Evolutionary conservation across 1,139 yeast species (phyloP), one percentile per base, ranked within the genome.

Genomic region (Suhomyces chickasaworum): DNA sequence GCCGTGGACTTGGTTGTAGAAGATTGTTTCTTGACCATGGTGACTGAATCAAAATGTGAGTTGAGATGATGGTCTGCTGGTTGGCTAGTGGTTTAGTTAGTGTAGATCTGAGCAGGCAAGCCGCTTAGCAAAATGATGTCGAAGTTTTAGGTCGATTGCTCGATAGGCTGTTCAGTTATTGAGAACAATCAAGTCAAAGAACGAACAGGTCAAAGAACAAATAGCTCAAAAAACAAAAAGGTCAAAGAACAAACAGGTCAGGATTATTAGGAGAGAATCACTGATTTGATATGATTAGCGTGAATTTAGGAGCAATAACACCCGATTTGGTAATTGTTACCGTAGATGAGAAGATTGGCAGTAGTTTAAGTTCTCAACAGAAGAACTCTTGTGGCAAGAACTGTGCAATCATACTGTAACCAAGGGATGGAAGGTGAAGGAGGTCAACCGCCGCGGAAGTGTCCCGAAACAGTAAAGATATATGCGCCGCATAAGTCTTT

Each of bases 1-100:
- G 85, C 70, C 1, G 84, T 58, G 45, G 54, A 50, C 36, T 55
- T 56, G 31, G 48, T n/a, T 5, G 44, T 21, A 7, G 44, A 20
- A 4, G 45, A 16, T 23, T 39, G 54, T 43, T 53, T 53, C 47
- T 53, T 55, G 18, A 44, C 44, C 57, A 54, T 53, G 36, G 3
- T 18, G n/a, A 10, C 29, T 3, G 29, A 25, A 3, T 2, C 29
- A 3, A 6, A 9, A 12, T 3, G 12, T 12, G 13, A 25, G n/a
- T 7, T 23, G 13, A 16, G 44, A 10, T 20, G 35, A 27, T 20
- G n/a, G n/a, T n/a, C n/a, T n/a, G n/a, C n/a, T n/a, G n/a, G n/a
- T n/a, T n/a, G n/a, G n/a, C 22, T 20, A 20, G 22, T 20, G 22
- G 22, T 20, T 20, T 7, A 7, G 7, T 20, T 20, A 27, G 37